phyloP scores from a whole-genome alignment of 208 protist species.

The Acanthamoeba triangularis region DNA sequence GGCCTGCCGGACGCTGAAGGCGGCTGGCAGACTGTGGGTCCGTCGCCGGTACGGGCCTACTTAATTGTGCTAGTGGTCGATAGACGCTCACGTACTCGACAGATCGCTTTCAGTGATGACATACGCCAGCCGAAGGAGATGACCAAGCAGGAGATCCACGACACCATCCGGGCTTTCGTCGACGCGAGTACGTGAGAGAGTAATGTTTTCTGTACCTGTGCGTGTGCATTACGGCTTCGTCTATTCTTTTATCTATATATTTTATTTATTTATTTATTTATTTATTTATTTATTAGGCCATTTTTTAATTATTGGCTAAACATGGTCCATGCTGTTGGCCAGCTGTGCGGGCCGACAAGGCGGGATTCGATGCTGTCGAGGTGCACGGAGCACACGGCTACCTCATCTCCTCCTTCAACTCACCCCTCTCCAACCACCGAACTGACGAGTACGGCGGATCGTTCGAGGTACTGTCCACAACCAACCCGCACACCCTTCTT shows the following conservation, averaged over 20 bases:
- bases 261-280: too few species aligned
- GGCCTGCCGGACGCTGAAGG: conserved; percentile 71
- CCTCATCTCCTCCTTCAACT: conserved; percentile 93
- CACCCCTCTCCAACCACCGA: conserved; percentile 89
- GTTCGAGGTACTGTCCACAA: conserved; percentile 80
- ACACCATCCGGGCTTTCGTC: conserved; percentile 88
- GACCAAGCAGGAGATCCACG: conserved; percentile 90
- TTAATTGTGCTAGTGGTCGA: not conserved
- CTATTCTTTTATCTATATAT: too few species aligned
- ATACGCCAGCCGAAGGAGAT: conserved; percentile 85
- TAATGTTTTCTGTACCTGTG: too few species aligned
- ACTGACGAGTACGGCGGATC: conserved; percentile 94
- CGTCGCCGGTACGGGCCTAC: not conserved
- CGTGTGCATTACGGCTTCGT: too few species aligned
- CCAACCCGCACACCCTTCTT: conserved; percentile 78
- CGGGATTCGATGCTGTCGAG: conserved; percentile 95
- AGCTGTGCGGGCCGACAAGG: conserved; percentile 90
- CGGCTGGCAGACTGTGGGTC: conserved; percentile 10
- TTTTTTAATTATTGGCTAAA: too few species aligned
- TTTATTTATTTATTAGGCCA: too few species aligned
- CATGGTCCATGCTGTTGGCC: too few species aligned
- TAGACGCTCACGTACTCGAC: not conserved
- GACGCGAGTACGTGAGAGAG: conserved; percentile 68
- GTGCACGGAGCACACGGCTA: conserved; percentile 95
- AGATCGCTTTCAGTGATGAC: conserved; percentile 77